phyloP scores from a whole-genome alignment of 768 basidiomycete genomes.

The Gloeophyllum trabeum region DNA sequence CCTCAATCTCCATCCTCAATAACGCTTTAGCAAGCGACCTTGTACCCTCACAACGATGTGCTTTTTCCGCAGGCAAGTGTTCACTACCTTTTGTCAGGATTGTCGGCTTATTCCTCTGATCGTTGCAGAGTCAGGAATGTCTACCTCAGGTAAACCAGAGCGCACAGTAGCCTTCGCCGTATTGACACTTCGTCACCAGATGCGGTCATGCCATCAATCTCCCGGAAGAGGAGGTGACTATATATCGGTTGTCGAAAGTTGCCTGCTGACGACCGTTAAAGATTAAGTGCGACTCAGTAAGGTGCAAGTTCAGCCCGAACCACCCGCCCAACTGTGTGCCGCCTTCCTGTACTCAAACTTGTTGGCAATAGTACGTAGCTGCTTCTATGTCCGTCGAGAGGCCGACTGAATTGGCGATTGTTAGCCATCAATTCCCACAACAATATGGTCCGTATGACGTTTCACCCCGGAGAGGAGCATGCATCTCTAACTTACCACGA shows the following conservation, averaged over 20 bases:
- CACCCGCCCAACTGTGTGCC: conserved; percentile 40
- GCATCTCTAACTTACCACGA: neutral
- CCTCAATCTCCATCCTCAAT: too few species aligned
- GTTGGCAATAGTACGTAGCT: conserved; percentile 60
- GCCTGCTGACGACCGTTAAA: conserved; percentile 12
- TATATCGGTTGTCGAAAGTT: neutral
- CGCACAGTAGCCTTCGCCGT: neutral
- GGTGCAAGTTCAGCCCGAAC: conserved; percentile 52
- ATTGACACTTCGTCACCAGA: conserved; percentile 17
- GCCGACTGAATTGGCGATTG: neutral
- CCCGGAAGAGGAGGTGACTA: conserved; percentile 45
- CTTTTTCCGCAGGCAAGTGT: too few species aligned
- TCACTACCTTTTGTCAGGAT: too few species aligned
- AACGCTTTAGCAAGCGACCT: too few species aligned
- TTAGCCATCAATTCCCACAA: conserved; percentile 42
- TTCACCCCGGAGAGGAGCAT: neutral
- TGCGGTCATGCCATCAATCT: conserved; percentile 43
- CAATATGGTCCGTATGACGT: neutral
- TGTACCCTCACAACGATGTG: too few species aligned
- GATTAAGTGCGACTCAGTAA: conserved; percentile 51
- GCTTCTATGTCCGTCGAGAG: neutral
- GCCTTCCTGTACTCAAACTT: conserved; percentile 40
- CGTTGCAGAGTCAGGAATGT: neutral
- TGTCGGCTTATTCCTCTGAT: too few species aligned
- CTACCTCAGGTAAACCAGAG: neutral